phyloP scores from a whole-genome alignment of 208 protist species.

The Acanthamoeba royreba region DNA sequence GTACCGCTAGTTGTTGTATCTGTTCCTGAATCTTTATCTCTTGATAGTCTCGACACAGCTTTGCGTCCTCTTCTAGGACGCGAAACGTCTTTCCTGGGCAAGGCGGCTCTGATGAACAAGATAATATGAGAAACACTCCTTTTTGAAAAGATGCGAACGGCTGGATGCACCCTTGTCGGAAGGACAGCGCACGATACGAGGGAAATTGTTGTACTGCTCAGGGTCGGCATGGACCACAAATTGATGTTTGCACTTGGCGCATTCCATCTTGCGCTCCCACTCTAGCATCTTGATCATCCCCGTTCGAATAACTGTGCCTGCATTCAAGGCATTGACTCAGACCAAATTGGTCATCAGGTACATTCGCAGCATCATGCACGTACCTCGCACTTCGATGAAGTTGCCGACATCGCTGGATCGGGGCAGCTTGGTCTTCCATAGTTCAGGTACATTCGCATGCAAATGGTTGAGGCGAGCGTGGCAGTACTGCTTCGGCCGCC shows the following conservation, averaged over 20 bases:
- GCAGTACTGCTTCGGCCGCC: constrained; percentile 15
- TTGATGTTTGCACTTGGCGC: constrained; percentile 63
- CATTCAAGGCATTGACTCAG: neutral
- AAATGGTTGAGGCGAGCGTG: constrained; percentile 26
- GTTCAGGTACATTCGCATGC: neutral
- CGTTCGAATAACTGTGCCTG: constrained; percentile 76
- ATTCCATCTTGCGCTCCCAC: constrained; percentile 61
- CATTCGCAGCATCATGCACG: neutral
- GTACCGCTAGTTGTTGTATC: constrained; percentile 92
- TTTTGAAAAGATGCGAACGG: neutral
- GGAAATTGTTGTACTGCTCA: constrained; percentile 57
- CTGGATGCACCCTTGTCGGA: neutral
- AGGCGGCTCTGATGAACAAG: constrained; percentile 44
- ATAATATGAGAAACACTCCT: neutral
- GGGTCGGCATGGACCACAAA: constrained; percentile 63
- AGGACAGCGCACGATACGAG: constrained; percentile 40
- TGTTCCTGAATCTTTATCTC: constrained; percentile 97
- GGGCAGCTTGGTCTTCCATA: constrained; percentile 58
- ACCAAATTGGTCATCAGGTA: neutral
- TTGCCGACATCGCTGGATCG: constrained; percentile 61
- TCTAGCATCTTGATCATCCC: constrained; percentile 72
- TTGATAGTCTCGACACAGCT: constrained; percentile 95
- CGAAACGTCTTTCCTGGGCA: constrained; percentile 34
- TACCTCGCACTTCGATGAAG: constrained; percentile 45
- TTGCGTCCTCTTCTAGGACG: constrained; percentile 35